Evolutionary conservation across 441 rosid species (phyloP), one percentile per base, ranked within the genome.

Genomic region (Erysimum pusillum): DNA sequence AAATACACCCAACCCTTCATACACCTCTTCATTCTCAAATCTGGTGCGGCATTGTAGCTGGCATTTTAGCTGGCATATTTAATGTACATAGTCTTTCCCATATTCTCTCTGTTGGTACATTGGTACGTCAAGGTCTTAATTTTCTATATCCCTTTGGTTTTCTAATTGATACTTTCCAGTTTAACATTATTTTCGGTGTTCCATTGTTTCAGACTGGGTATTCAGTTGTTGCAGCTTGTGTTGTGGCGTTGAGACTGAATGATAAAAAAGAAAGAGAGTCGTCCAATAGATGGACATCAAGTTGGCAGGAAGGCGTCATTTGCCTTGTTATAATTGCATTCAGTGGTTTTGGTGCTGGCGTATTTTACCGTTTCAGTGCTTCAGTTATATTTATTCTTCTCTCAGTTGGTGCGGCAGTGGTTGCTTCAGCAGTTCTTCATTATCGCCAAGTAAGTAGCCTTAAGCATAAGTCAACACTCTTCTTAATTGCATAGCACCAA

Each of bases 191-290:
- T 35, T 42, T 39, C 31, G 51, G 60, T 61, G 17, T 28, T 63
- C 39, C 53, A 59, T 66, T 53, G 34, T 79, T 85, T 85, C 91
- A 93, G 99, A 96, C 98, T 35, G 97, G 98, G 63, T 96, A 96
- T 77, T 96, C 98, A 62, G 98, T 96, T 64, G 99, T 96, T 81
- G 91, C 98, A 53, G 98, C 98, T 49, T 91, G 91, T 72, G 91
- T 96, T 69, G 88, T 96, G 57, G 83, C 91, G 17, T 90, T 93
- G 78, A 93, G 97, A 49, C 85, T 88, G 93, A 86, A 89, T 62
- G 97, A 91, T 80, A 89, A 82, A 81, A 74, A 83, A 32, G 73
- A 62, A 46, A 86, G 77, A 80, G 85, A 67, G 69, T 69, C 70
- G 82, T 84, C 90, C 71, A 79, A 83, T 42, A 80, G 85, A 75